Percentiles rank a stretch among this genome's conserved stretches.
These are phyloP conservation scores for Chaetomiaceae sp. DNA, from an alignment of 2,329 filamentous ascomycete genomes.

Conservation along the genomic window DNA sequence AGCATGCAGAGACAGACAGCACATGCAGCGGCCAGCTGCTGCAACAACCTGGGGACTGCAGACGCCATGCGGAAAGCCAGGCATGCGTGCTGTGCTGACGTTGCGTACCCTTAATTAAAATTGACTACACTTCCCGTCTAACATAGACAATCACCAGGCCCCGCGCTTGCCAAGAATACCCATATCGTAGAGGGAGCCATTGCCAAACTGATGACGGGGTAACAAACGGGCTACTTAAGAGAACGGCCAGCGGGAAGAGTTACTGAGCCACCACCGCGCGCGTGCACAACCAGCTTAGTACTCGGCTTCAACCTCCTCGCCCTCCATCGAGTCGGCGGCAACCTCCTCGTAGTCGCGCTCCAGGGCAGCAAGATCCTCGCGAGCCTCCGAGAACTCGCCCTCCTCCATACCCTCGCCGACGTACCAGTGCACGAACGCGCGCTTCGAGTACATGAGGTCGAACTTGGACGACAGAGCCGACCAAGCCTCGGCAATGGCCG, in stretches of 20 bases:
- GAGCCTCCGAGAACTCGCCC: slow-evolving; percentile 98
- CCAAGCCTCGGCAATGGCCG: slow-evolving; percentile 97
- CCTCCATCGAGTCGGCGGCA: slow-evolving; percentile 85
- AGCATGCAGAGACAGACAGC: slow-evolving; percentile 8
- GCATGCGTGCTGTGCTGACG: background rate
- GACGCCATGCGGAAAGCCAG: too few relatives aligned
- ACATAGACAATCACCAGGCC: slow-evolving; percentile 20
- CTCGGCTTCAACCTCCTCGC: slow-evolving; percentile 83
- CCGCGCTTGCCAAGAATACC: slow-evolving; percentile 24
- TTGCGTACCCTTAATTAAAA: slow-evolving; percentile 21
- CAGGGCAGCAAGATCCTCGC: slow-evolving; percentile 94
- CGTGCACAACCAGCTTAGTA: slow-evolving; percentile 56
- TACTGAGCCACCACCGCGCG: too few relatives aligned
- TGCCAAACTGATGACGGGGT: slow-evolving; percentile 17
- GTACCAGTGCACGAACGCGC: slow-evolving; percentile 99
- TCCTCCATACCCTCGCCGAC: slow-evolving; percentile 99
- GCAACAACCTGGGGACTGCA: slow-evolving; percentile 10
- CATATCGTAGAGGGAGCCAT: slow-evolving; percentile 19
- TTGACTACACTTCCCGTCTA: slow-evolving; percentile 24
- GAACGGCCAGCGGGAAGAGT: too few relatives aligned
- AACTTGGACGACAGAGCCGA: slow-evolving; percentile 95
- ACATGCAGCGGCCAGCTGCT: slow-evolving; percentile 15
- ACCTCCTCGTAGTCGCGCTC: slow-evolving; percentile 99
- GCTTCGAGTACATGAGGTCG: slow-evolving; percentile 99
- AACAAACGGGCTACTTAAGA: slow-evolving; percentile 13